Evolutionary conservation across 2,329 filamentous ascomycete species (phyloP).

Genomic region (Colletotrichum brevisporum): DNA sequence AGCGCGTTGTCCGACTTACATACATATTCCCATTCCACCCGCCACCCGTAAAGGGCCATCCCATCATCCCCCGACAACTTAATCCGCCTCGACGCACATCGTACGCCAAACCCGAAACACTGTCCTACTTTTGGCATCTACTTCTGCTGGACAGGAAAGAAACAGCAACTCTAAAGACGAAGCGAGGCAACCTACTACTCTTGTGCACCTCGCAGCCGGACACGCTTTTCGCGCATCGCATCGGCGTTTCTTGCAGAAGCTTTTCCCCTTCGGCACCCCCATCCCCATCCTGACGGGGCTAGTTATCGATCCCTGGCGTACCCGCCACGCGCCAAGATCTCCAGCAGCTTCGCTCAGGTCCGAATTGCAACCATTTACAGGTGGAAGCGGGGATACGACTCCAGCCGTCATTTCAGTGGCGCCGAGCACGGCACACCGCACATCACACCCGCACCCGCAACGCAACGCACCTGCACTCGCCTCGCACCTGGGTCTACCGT

Average conservation of each 20-base stretch:
- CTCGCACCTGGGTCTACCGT: no score
- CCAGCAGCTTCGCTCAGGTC: slow-evolving; percentile 36
- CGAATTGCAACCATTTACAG: slow-evolving; percentile 37
- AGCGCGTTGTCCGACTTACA: slow-evolving; percentile 37
- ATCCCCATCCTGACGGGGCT: slow-evolving; percentile 23
- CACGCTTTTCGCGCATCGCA: slow-evolving; percentile 18
- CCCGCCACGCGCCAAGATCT: slow-evolving; percentile 41
- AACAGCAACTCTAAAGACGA: slow-evolving; percentile 32
- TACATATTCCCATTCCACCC: slow-evolving; percentile 27
- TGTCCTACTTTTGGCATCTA: slow-evolving; percentile 38
- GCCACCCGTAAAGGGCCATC: slow-evolving; percentile 35
- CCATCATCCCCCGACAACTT: slow-evolving; percentile 39
- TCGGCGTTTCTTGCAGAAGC: slow-evolving; percentile 37
- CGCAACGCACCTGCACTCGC: no score
- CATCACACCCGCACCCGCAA: no score
- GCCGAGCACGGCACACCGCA: slow-evolving; percentile 31
- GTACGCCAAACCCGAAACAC: slow-evolving; percentile 39
- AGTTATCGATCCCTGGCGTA: slow-evolving; percentile 39
- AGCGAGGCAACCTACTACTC: slow-evolving; percentile 4
- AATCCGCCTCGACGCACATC: slow-evolving; percentile 39
- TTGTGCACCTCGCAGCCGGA: neutral
- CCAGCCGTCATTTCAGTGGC: slow-evolving; percentile 42
- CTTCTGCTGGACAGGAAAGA: slow-evolving; percentile 40
- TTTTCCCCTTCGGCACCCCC: slow-evolving; percentile 26
- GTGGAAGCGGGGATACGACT: slow-evolving; percentile 42